A percentile compares a stretch with the other conserved stretches of the same genome.
Conservation (phyloP, 805 yeast species). For the Kluyveromyces lactis region DNA sequence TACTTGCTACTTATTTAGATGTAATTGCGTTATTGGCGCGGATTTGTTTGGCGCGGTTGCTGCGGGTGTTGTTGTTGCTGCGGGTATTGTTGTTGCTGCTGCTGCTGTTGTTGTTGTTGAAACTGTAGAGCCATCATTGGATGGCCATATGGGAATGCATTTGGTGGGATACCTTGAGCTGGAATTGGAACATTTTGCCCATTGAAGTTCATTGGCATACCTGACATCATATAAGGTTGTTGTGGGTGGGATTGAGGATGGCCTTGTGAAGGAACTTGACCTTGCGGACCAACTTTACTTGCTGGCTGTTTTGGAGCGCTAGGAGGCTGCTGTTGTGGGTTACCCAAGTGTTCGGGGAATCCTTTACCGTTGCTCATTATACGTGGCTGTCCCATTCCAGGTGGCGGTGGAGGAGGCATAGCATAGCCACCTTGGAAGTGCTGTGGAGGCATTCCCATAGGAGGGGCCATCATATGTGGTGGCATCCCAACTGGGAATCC, state of each 20-base stretch:
- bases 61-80: not conserved
- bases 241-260: not conserved
- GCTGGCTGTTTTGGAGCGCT: too few relatives aligned
- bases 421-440: conserved; percentile 9
- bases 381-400: conserved; percentile 11
- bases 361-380: not conserved
- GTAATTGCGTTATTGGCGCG: too few relatives aligned
- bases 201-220: conserved; percentile 3
- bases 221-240: conserved; percentile 2
- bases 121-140: not conserved
- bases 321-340: not conserved
- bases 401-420: conserved; percentile 26
- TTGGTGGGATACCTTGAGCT: conserved; percentile 2
- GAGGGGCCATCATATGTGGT: conserved; percentile 15
- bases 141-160: conserved; percentile 2
- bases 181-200: conserved; percentile 1
- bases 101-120: conserved; percentile 1
- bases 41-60: conserved; percentile 1
- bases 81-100: not conserved
- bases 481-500: conserved; percentile 18
- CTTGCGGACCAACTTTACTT: not conserved
- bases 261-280: not conserved
- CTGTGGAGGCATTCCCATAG: conserved; percentile 12
- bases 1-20: not conserved
- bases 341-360: not conserved